Conservation (phyloP, 2,329 filamentous ascomycete genomes). For the Truncatella angustata region DNA sequence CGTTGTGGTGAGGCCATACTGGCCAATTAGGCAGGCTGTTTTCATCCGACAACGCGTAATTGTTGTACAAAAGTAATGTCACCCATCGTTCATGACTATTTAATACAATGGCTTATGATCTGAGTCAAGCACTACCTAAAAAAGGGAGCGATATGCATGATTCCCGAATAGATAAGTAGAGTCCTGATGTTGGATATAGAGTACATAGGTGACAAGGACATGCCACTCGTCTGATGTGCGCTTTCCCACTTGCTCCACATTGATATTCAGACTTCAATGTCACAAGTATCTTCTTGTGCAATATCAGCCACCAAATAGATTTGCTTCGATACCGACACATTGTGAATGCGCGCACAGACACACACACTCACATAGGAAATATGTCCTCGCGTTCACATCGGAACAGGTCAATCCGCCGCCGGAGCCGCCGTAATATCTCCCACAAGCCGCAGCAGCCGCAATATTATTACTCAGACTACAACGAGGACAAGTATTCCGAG, state of each 20-base stretch:
- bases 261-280: too few species aligned
- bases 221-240: neutral
- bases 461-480: slow-evolving; percentile 16
- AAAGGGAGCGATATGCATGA: neutral
- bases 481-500: slow-evolving; percentile 18
- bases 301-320: too few species aligned
- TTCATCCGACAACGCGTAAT: too few species aligned
- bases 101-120: slow-evolving; percentile 3
- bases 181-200: neutral
- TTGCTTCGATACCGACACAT: too few species aligned
- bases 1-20: too few species aligned
- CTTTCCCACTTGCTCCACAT: neutral
- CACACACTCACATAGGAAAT: too few species aligned
- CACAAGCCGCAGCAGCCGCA: slow-evolving; percentile 22
- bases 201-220: neutral
- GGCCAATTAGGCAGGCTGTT: too few species aligned
- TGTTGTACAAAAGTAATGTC: too few species aligned
- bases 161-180: neutral
- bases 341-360: too few species aligned
- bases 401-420: slow-evolving; percentile 15
- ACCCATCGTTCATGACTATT: neutral
- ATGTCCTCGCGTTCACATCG: slow-evolving; percentile 9
- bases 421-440: slow-evolving; percentile 19
- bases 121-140: slow-evolving; percentile 2
- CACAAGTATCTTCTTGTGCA: too few species aligned